Conservation (phyloP, 2,329 filamentous ascomycete genomes). For the Seiridium unicorne region DNA sequence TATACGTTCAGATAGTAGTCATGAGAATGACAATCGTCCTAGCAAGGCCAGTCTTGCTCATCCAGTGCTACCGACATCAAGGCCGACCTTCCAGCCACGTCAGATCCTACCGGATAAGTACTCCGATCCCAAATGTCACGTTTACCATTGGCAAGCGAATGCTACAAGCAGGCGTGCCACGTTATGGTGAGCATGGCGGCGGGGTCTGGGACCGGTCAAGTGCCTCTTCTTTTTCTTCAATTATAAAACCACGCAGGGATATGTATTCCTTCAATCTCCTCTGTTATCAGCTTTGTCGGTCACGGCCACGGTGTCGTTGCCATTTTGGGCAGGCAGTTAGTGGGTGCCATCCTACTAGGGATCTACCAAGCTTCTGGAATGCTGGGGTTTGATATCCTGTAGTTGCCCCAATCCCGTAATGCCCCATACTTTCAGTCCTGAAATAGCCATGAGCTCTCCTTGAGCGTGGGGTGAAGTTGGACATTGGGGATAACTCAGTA, state of each 20-base stretch:
- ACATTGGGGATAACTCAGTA: neutral
- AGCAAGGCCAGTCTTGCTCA: too few species aligned
- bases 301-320: neutral
- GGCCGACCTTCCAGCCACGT: neutral
- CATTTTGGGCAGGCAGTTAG: slow-evolving; percentile 6
- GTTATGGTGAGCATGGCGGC: neutral
- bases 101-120: neutral
- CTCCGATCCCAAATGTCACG: neutral
- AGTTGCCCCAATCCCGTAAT: neutral
- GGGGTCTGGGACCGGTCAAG: neutral
- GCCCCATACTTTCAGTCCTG: neutral
- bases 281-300: slow-evolving; percentile 2
- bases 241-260: neutral
- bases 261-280: neutral
- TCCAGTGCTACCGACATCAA: neutral
- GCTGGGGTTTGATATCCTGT: neutral
- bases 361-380: slow-evolving; percentile 6
- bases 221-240: neutral
- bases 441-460: neutral
- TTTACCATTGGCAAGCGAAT: neutral
- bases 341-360: neutral
- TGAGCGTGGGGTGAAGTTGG: neutral
- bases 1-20: too few species aligned
- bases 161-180: slow-evolving; percentile 3
- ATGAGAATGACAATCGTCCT: too few species aligned